Evolutionary conservation across 163 green algal species (phyloP).

Genomic region (Picocystis sp.): DNA sequence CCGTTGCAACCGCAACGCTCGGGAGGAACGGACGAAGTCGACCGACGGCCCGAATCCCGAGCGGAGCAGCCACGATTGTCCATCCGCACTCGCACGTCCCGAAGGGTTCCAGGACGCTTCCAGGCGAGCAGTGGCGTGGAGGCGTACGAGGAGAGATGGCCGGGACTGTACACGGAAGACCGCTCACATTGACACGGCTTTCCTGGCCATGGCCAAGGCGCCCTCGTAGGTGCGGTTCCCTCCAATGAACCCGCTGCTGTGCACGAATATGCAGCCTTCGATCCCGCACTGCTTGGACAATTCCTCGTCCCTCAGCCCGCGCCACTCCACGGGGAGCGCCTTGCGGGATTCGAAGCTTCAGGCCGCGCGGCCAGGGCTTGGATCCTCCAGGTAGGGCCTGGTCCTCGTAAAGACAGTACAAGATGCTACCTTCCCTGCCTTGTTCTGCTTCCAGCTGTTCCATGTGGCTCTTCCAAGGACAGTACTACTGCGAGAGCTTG

Average conservation of each 20-base stretch:
- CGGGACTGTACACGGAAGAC: no score
- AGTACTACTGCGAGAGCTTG: constrained; percentile 27
- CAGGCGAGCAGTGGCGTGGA: no score
- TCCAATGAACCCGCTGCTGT: constrained; percentile 83
- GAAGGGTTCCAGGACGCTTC: no score
- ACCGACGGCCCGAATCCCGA: no score
- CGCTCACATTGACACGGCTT: constrained; percentile 13
- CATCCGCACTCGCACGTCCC: no score
- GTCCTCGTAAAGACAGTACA: constrained; percentile 31
- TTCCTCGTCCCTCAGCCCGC: constrained; percentile 58
- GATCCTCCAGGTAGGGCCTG: constrained; percentile 56
- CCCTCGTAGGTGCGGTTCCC: constrained; percentile 60
- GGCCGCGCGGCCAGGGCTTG: constrained; percentile 54
- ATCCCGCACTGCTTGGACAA: constrained; percentile 46
- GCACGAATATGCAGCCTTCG: constrained; percentile 77
- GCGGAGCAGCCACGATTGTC: no score
- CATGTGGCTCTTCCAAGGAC: constrained; percentile 86
- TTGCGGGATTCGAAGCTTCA: constrained; percentile 64
- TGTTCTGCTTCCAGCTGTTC: constrained; percentile 77
- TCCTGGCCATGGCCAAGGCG: constrained; percentile 48
- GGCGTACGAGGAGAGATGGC: no score
- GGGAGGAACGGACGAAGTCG: no score
- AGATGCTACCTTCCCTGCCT: constrained; percentile 22
- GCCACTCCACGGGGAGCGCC: constrained; percentile 57
- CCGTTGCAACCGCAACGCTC: not conserved